A percentile compares a stretch with the other conserved stretches of the same genome.
These are phyloP conservation scores for Fusarium sp. DNA, from an alignment of 2,329 filamentous ascomycete species.

Conservation along the genomic window DNA sequence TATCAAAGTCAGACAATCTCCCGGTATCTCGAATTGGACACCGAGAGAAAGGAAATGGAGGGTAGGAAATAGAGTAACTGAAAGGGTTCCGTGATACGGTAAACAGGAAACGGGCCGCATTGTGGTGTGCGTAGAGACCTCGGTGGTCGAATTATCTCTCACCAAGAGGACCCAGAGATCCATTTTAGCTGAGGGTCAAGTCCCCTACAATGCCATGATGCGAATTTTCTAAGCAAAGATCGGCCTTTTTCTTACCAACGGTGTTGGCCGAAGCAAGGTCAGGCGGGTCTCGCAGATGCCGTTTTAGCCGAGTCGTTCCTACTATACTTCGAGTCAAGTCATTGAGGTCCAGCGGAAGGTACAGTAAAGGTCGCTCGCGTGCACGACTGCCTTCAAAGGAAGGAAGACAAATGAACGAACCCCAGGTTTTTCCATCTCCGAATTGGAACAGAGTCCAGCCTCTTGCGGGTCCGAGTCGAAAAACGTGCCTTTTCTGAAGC, in stretches of 20 bases:
- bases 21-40: conserved; percentile 38
- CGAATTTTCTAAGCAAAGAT: conserved; percentile 33
- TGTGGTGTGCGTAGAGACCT: conserved; percentile 13
- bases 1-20: neutral
- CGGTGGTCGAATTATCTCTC: neutral
- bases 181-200: conserved; percentile 21
- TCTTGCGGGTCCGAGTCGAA: conserved; percentile 4
- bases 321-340: neutral
- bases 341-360: neutral
- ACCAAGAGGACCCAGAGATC: conserved; percentile 10
- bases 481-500: conserved; percentile 27
- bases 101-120: conserved; percentile 27
- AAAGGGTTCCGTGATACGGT: neutral
- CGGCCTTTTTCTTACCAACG: conserved; percentile 21
- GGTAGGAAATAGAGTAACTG: neutral
- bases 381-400: conserved; percentile 17
- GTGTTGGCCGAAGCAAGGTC: conserved; percentile 36
- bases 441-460: conserved; percentile 11
- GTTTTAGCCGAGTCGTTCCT: conserved; percentile 38
- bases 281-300: conserved; percentile 40
- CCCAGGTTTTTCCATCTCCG: conserved; percentile 29
- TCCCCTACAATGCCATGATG: conserved; percentile 21
- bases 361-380: conserved; percentile 17
- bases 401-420: conserved; percentile 1
- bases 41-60: conserved; percentile 20